Conservation (phyloP, 129 eudicot genomes). For the Artemisia argyi region DNA sequence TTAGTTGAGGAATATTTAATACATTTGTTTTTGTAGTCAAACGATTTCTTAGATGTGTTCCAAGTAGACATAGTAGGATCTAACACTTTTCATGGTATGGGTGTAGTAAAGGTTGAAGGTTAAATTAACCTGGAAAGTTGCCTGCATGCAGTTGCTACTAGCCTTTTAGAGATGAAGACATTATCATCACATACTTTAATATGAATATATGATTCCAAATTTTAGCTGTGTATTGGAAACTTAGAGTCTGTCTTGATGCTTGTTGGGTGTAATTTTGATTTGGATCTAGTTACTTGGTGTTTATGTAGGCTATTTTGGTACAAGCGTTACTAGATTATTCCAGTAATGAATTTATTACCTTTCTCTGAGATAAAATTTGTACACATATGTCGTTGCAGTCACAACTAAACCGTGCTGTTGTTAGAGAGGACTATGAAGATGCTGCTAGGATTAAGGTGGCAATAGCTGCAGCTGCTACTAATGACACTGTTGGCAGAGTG, state of each 20-base stretch:
- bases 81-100: background rate
- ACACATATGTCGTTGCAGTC: conserved; percentile 45
- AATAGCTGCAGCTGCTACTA: conserved; percentile 89
- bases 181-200: background rate
- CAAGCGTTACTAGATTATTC: background rate
- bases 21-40: background rate
- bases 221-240: background rate
- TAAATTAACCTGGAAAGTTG: background rate
- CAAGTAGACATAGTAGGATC: background rate
- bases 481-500: conserved; percentile 86
- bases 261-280: background rate
- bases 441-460: conserved; percentile 98
- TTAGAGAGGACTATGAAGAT: conserved; percentile 80
- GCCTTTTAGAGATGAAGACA: background rate
- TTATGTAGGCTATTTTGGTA: conserved; percentile 3
- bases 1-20: background rate
- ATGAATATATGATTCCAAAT: background rate
- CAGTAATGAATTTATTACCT: background rate
- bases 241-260: background rate
- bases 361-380: background rate
- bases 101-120: background rate
- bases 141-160: no score
- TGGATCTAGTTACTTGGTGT: background rate
- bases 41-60: background rate
- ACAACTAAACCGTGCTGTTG: conserved; percentile 64